Conservation (phyloP, 805 yeast genomes). For the Candida cerambycidarum region DNA sequence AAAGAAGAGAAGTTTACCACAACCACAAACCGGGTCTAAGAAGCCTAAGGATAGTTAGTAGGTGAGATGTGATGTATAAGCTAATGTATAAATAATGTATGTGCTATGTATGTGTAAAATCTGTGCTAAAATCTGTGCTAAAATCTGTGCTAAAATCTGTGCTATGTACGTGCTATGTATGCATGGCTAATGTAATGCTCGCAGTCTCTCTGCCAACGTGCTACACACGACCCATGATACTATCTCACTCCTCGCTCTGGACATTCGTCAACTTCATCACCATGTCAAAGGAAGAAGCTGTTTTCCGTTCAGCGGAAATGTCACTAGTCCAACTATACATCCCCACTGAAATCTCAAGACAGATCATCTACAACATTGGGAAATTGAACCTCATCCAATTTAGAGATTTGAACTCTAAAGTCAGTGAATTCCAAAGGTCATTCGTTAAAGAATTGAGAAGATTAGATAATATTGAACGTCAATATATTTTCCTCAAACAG, state of each 20-base stretch:
- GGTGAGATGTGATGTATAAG: not conserved
- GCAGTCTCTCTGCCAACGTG: too few relatives aligned
- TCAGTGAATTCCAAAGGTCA: slow-evolving; percentile 83
- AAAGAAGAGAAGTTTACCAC: slow-evolving; percentile 19
- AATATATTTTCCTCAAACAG: slow-evolving; percentile 46
- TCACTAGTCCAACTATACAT: slow-evolving; percentile 87
- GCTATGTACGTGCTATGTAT: too few relatives aligned
- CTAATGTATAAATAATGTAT: too few relatives aligned
- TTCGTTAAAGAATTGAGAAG: slow-evolving; percentile 85
- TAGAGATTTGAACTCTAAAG: slow-evolving; percentile 75
- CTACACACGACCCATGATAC: too few relatives aligned
- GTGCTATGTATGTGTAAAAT: too few relatives aligned
- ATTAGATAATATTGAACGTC: slow-evolving; percentile 86
- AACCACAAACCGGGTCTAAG: slow-evolving; percentile 15
- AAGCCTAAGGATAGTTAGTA: slow-evolving; percentile 18
- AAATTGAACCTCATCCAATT: slow-evolving; percentile 84
- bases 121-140: too few relatives aligned
- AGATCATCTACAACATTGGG: slow-evolving; percentile 82
- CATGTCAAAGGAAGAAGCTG: slow-evolving; percentile 41
- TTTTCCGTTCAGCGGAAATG: slow-evolving; percentile 90
- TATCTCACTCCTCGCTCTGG: too few relatives aligned
- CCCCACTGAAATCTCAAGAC: slow-evolving; percentile 87
- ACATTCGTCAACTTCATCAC: not conserved
- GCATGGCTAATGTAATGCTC: too few relatives aligned
- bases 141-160: too few relatives aligned